Base-by-base conservation (phyloP, 2,329 filamentous ascomycete species). In the Phyllosticta citriasiana region DNA sequence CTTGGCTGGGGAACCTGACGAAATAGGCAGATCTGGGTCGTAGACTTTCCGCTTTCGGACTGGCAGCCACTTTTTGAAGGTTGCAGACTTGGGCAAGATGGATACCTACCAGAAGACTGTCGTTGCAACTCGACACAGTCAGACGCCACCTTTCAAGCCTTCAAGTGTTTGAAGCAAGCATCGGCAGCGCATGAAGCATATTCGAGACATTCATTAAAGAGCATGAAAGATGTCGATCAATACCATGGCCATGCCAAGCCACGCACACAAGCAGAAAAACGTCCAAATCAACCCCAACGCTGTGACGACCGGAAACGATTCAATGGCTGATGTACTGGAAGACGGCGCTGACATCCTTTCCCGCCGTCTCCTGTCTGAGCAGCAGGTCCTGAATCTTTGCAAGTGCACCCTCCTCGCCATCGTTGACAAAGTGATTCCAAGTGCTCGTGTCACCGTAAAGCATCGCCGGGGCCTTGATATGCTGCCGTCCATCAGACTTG, bases 271-370 rank as follows among this genome's bases (percentile, higher is more conserved):
- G 14, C 40, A n/a, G n/a, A 30, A 30, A 47, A 47, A 47, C 40
- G 4, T 16, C 35, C 10, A 16, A 47, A 47, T 1, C 35, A 47
- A 3, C 5, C 3, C 40, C 40, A 7, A 30, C 40, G 16, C 33
- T 12, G 40, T n/a, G n/a, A 47, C n/a, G 2, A n/a, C 14, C 14
- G 14, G 2, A 22, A 22, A 22, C 19, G 19, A 47, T 6, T 47
- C 66, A 89, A 77, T 97, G 94, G 66, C 92, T 97, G 70, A 99
- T 97, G 75, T 97, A 99, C 80, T 99, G 94, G 73, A 99, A 99
- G 35, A 97, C 91, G 10, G 93, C 91, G 65, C 91, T 97, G 8
- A 99, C 91, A 69, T 90, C 89, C 25, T 80, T 78, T 73, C 93
- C 86, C 3, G 80, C 82, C 62, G 82, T 84, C 76, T 99, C 94